Evolutionary conservation across 2,329 filamentous ascomycete species (phyloP), one percentile per base, ranked within the genome.

Genomic region (Hirsutella minnesotensis): DNA sequence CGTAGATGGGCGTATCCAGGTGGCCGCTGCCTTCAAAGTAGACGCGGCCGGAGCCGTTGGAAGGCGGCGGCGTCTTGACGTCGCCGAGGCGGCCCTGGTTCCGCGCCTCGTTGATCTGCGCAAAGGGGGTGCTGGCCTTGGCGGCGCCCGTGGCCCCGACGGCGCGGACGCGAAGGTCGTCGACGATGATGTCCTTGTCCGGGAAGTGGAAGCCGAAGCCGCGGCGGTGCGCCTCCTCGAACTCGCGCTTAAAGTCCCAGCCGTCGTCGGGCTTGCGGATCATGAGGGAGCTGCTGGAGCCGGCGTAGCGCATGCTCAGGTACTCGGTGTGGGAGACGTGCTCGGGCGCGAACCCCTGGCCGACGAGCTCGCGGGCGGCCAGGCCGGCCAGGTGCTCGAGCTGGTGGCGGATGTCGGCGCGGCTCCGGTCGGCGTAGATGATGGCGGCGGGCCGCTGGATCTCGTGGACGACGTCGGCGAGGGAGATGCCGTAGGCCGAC

Each of bases 191-290:
- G 7, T 57, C 51, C 40, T 65, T 58, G 19, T 57, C 56, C 39
- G 70, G 67, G 43, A 56, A 54, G 2, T 77, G 82, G 56, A 87
- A 87, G 1, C 81, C 81, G 53, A 86, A 87, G 52, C 86, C 82
- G 51, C 83, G 80, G 49, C 83, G 72, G 54, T 87, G 83, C 46
- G 83, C 78, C 50, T 77, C 74, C 39, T 50, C 50, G 39, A 52
- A 52, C 41, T 45, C 49, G 3, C 45, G 44, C 37, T 44, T 44
- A 16, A 52, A 52, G 21, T 55, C 42, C 53, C 53, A 53, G 33
- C 16, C 33, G 41, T 53, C 52, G 2, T 45, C 45, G 1, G 51
- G 54, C 46, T 53, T 50, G 41, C 58, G 43, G 9, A 60, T 58
- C 59, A 62, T 62, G 29, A 69, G 52, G 2, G 59, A 59, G 13